Base-by-base conservation (phyloP, 2,329 filamentous ascomycete species). In the Stachybotrys elegans region DNA sequence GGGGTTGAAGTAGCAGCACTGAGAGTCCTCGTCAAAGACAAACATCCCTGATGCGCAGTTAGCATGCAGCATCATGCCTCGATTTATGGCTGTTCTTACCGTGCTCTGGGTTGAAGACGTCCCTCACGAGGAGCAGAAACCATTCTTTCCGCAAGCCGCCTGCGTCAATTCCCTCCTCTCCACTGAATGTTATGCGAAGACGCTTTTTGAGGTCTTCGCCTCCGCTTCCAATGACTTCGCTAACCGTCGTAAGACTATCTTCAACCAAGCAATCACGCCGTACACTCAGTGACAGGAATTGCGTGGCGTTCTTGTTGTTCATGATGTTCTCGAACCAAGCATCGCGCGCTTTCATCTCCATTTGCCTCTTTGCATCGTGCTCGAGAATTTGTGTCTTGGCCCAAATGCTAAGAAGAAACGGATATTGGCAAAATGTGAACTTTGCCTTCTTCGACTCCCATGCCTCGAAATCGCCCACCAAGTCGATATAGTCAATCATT, bases 1-100 rank as follows among this genome's bases (percentile, higher is more conserved):
- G 0, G 90, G 86, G 59, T 95, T 95, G 69, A 96, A 96, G 64
- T 95, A 96, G 66, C 91, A 95, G 59, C 86, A 89, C 38, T 81
- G 79, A 4, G 90, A 95, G 56, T 95, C 89, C 42, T 95, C 88
- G 50, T 95, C 91, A 62, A 95, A 95, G 7, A 86, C 71, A 61
- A 96, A 96, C 65, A 96, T 81, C n/a, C 89, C 88, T 91, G 40
- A 36, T 36, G 25, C 12, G 44, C 21, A 53, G 51, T 43, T 43
- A 35, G 4, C 25, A 22, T 19, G 12, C 13, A 4, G 9, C 5
- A 6, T 16, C 22, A 25, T 41, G 13, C 12, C 27, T 12, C 4
- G 23, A 6, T 8, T 11, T 12, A n/a, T 22, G 31, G 31, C 14
- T 29, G 8, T 8, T 29, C 81, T 56, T 74, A 90, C 87, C 88